Conservation (phyloP, 2,329 filamentous ascomycete species). For the Aspergillus eucalypticola region DNA sequence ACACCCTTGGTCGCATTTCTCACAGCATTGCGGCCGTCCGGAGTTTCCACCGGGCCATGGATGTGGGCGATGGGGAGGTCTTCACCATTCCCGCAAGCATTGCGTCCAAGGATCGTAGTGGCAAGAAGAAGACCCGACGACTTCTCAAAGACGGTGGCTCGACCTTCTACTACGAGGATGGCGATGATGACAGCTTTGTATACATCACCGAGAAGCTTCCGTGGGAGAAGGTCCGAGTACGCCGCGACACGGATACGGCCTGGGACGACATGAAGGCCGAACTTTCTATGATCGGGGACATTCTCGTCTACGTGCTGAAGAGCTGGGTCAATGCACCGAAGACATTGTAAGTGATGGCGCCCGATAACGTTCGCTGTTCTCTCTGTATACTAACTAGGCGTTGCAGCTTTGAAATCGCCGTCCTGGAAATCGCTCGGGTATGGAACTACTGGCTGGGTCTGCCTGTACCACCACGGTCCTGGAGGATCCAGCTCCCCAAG, state of each 20-base stretch:
- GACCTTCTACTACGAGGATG: constrained; percentile 40
- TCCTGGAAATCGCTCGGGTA: constrained; percentile 56
- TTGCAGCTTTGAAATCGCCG: constrained; percentile 52
- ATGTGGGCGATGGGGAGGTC: constrained; percentile 36
- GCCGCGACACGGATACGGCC: constrained; percentile 47
- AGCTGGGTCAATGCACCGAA: constrained; percentile 71
- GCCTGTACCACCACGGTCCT: constrained; percentile 57
- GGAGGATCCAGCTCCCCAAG: constrained; percentile 53
- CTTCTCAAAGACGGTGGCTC: constrained; percentile 37
- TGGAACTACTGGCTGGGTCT: constrained; percentile 67
- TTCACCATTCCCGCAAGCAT: constrained; percentile 32
- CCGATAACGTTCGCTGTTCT: neutral
- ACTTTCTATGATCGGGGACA: constrained; percentile 61
- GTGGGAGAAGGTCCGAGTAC: constrained; percentile 31
- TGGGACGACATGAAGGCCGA: constrained; percentile 66
- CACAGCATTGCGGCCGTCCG: constrained; percentile 75
- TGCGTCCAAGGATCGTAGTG: constrained; percentile 24
- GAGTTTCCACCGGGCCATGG: constrained; percentile 62
- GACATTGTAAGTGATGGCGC: constrained; percentile 62
- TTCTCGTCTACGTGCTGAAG: constrained; percentile 65
- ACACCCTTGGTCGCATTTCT: constrained; percentile 85
- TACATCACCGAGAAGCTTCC: constrained; percentile 32
- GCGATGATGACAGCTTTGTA: constrained; percentile 44
- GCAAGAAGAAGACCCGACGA: constrained; percentile 16
- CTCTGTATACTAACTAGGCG: constrained; percentile 1